Conservation (phyloP, 1,284 basidiomycete genomes). For the Hypsizygus ulmarius region DNA sequence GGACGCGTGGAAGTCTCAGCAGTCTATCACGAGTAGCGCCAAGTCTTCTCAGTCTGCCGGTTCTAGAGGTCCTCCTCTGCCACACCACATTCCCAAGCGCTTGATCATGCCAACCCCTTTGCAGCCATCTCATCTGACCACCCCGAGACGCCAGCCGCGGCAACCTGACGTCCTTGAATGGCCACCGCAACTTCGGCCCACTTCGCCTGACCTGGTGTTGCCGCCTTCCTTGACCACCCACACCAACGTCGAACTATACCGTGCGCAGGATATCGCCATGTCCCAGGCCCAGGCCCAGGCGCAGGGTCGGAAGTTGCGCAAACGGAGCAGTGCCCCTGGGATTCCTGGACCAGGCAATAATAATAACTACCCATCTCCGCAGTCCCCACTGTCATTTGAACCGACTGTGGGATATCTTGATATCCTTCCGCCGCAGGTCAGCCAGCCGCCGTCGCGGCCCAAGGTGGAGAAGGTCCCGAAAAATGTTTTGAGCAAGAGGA, state of each 20-base stretch:
- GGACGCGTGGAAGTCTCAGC: slow-evolving; percentile 22
- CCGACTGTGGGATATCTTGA: slow-evolving; percentile 7
- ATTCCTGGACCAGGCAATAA: slow-evolving; percentile 1
- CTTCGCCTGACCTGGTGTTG: slow-evolving; percentile 11
- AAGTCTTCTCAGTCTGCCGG: slow-evolving; percentile 9
- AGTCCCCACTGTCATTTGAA: slow-evolving; percentile 13
- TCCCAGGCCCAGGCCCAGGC: too few relatives aligned
- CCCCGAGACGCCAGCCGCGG: slow-evolving; percentile 13
- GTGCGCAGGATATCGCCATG: slow-evolving; percentile 13
- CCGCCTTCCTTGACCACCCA: slow-evolving; percentile 3
- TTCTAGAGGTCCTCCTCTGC: slow-evolving; percentile 23
- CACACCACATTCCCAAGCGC: slow-evolving; percentile 53
- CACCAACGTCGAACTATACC: slow-evolving; percentile 7
- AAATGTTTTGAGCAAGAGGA: slow-evolving; percentile 21
- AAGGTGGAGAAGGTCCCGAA: slow-evolving; percentile 17
- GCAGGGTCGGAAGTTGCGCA: slow-evolving; percentile 18
- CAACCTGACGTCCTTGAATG: slow-evolving; percentile 9
- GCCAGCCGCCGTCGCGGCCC: slow-evolving; percentile 1
- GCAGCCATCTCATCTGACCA: slow-evolving; percentile 24
- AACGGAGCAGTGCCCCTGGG: slow-evolving; percentile 14
- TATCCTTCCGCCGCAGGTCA: slow-evolving; percentile 4
- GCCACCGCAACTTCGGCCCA: slow-evolving; percentile 16
- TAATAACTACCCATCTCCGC: neutral
- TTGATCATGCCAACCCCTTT: slow-evolving; percentile 69
- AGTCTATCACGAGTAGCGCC: slow-evolving; percentile 7